Base-by-base conservation (phyloP, 2,329 filamentous ascomycete species). In the Diaporthe vaccinii region DNA sequence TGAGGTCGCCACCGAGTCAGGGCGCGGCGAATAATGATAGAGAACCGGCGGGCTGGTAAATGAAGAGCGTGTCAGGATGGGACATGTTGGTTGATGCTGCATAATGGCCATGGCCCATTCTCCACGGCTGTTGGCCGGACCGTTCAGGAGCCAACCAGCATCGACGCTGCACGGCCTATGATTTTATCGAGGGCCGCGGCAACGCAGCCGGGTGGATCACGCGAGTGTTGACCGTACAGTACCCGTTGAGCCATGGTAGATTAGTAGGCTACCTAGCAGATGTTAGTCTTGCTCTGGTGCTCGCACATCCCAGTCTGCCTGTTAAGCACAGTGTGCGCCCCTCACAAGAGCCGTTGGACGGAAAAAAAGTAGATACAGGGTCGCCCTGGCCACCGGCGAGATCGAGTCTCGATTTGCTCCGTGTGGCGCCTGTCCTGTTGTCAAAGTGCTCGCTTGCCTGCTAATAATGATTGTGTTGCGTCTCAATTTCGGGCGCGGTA, bases 1-100 rank as follows among this genome's bases (percentile, higher is more conserved):
- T 44, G 31, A 65, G 59, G 58, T 73, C 17, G 58, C 58, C 58
- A 73, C 70, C 55, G 44, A 44, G 46, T 59, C 41, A 34, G 34
- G 46, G 20, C 31, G 10, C 70, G n/a, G 51, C 70, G 58, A 73
- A 73, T 73, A 25, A 41, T 28, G 70, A 31, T 12, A 62, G 46
- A 55, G 70, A 73, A 51, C 58, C 46, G 70, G 34, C 46, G 51
- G 58, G 49, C 15, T 46, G 70, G 58, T 73, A 73, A 73, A 65
- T 65, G 46, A 73, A 53, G 46, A 65, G 57, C 58, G 49, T 55
- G 51, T 53, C 58, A 65, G 70, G 51, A 73, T 61, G 55, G 55
- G 58, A 62, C 55, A 65, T 73, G 58, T 73, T 73, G 70, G 58
- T 72, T 61, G 57, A 49, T 20, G 70, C 25, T 73, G 58, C 70